Evolutionary conservation across 768 basidiomycete species (phyloP).

Genomic region (Lanmaoa pseudosensibilis): DNA sequence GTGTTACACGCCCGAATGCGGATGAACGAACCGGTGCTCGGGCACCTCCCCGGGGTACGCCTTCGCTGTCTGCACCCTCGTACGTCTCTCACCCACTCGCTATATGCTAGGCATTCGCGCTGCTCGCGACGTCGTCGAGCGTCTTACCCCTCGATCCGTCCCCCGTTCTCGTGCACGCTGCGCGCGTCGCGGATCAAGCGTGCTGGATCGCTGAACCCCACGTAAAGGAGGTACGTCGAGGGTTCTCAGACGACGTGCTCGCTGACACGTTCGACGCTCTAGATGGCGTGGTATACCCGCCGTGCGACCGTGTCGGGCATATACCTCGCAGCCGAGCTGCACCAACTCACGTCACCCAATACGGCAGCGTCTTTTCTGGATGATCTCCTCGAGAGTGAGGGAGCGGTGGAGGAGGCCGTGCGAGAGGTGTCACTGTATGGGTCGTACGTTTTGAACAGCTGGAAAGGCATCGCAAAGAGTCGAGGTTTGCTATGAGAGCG

Average conservation of each 20-base stretch:
- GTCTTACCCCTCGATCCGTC: constrained; percentile 55
- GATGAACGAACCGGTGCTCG: constrained; percentile 67
- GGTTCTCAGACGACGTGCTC: neutral
- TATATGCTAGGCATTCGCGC: constrained; percentile 68
- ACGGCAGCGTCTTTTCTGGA: constrained; percentile 70
- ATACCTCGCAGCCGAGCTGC: constrained; percentile 78
- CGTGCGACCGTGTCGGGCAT: constrained; percentile 64
- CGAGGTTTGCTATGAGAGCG: constrained; percentile 47
- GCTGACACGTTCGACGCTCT: neutral
- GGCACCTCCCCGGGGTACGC: constrained; percentile 65
- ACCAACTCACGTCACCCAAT: constrained; percentile 74
- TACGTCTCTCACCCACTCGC: neutral
- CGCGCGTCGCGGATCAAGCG: constrained; percentile 66
- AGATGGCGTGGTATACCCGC: constrained; percentile 75
- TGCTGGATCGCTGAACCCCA: constrained; percentile 57
- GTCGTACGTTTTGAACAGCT: constrained; percentile 64
- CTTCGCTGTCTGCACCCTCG: constrained; percentile 11
- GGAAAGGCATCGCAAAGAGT: constrained; percentile 71
- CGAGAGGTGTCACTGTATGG: constrained; percentile 57
- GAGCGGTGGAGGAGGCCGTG: constrained; percentile 44
- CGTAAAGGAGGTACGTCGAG: constrained; percentile 53
- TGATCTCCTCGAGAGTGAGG: constrained; percentile 53
- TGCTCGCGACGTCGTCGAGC: constrained; percentile 55
- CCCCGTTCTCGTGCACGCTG: constrained; percentile 61
- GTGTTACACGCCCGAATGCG: constrained; percentile 56